Evolutionary conservation across 2,329 filamentous ascomycete species (phyloP).

Genomic region (Sclerotinia glacialis): DNA sequence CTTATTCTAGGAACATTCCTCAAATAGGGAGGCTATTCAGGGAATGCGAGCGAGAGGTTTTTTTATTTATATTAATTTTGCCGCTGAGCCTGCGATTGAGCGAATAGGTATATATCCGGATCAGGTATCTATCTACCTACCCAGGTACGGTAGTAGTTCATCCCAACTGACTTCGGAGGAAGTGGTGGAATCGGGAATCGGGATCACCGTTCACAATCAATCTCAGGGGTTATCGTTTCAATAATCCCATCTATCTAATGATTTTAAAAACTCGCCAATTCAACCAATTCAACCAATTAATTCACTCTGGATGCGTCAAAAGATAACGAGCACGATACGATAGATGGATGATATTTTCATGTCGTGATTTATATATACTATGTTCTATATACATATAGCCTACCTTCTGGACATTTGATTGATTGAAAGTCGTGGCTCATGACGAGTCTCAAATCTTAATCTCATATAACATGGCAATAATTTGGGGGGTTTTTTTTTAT

Average conservation of each 20-base stretch:
- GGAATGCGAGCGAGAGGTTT: not conserved
- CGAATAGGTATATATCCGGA: not conserved
- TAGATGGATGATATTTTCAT: constrained; percentile 5
- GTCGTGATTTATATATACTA: not conserved
- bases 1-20: not conserved
- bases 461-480: constrained; percentile 3
- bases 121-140: not conserved
- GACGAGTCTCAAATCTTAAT: constrained; percentile 19
- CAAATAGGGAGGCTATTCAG: not conserved
- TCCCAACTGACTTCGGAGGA: not conserved
- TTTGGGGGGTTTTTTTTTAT: not conserved
- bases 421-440: constrained; percentile 16
- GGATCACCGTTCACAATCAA: not conserved
- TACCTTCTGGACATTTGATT: constrained; percentile 4
- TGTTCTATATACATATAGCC: no score
- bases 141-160: no score
- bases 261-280: constrained; percentile 6
- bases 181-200: not conserved
- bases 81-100: not conserved
- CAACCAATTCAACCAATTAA: no score
- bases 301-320: not conserved
- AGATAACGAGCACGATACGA: constrained; percentile 12
- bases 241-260: not conserved
- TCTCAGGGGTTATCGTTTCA: constrained; percentile 8
- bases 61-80: not conserved